These are phyloP conservation scores for Gossypium australe DNA, from an alignment of 345 rosid species.

Conservation along the genomic window DNA sequence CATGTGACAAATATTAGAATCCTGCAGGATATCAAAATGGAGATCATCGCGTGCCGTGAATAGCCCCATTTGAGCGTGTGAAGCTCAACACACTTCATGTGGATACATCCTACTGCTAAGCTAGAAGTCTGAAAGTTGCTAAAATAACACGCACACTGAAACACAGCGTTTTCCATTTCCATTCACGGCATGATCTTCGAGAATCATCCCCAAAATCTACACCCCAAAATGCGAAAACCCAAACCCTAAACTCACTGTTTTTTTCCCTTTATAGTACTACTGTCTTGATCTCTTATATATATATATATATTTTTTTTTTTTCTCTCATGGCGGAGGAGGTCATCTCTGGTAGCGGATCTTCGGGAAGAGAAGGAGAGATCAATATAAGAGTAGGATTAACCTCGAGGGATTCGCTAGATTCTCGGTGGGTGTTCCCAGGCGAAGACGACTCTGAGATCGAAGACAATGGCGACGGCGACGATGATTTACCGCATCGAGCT, in stretches of 20 bases:
- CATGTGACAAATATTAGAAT: too few species aligned
- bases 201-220: not conserved
- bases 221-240: not conserved
- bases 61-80: slow-evolving; percentile 1
- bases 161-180: not conserved
- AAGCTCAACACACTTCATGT: not conserved
- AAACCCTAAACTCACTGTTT: not conserved
- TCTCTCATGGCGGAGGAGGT: slow-evolving; percentile 52
- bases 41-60: not conserved
- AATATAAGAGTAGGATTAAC: slow-evolving; percentile 40
- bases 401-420: slow-evolving; percentile 78
- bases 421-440: slow-evolving; percentile 91
- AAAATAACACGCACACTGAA: not conserved
- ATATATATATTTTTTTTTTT: not conserved
- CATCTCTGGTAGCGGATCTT: slow-evolving; percentile 28
- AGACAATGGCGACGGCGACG: slow-evolving; percentile 29
- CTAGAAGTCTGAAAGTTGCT: not conserved
- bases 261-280: not conserved
- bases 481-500: slow-evolving; percentile 20
- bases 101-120: not conserved
- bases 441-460: slow-evolving; percentile 72
- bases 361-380: slow-evolving; percentile 47
- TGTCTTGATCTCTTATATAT: not conserved
- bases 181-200: slow-evolving; percentile 10
- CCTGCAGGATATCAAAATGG: not conserved